Evolutionary conservation across 306 rosid genomes (phyloP).

Genomic region (Oxytropis ochrocephala): DNA sequence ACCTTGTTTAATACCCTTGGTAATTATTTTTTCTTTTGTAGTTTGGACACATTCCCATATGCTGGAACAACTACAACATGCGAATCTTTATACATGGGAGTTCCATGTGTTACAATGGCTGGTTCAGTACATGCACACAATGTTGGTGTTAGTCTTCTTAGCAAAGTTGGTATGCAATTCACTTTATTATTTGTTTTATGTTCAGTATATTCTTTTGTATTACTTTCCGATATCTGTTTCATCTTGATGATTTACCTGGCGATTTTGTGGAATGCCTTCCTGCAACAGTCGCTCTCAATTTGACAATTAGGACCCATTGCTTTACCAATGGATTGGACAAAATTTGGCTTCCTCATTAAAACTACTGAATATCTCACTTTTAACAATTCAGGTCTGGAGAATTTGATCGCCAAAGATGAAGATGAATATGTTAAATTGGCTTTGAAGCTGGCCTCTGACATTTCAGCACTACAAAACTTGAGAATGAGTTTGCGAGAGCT

Average conservation of each 20-base stretch:
- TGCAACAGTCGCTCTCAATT: too few species aligned
- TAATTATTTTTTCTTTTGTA: conserved; percentile 34
- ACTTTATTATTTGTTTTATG: background rate
- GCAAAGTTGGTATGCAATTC: conserved; percentile 74
- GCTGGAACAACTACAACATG: conserved; percentile 99
- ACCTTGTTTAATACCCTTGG: background rate
- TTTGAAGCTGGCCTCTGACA: conserved; percentile 75
- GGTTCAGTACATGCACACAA: conserved; percentile 98
- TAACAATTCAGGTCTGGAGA: conserved; percentile 52
- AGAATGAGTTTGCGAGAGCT: conserved; percentile 78
- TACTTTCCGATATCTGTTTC: background rate
- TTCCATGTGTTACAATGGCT: conserved; percentile 96
- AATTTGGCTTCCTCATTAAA: conserved; percentile 5
- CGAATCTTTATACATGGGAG: conserved; percentile 97
- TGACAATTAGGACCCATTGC: too few species aligned
- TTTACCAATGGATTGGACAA: too few species aligned
- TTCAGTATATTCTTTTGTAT: background rate
- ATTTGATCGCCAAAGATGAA: conserved; percentile 72
- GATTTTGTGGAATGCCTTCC: conserved; percentile 8
- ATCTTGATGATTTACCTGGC: background rate
- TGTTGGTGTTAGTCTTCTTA: conserved; percentile 97
- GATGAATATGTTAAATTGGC: conserved; percentile 86
- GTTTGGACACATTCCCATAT: conserved; percentile 98
- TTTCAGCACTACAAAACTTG: conserved; percentile 63
- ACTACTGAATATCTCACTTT: background rate